phyloP scores from a whole-genome alignment of 2,329 filamentous ascomycete genomes.

The Leptographium flavum region DNA sequence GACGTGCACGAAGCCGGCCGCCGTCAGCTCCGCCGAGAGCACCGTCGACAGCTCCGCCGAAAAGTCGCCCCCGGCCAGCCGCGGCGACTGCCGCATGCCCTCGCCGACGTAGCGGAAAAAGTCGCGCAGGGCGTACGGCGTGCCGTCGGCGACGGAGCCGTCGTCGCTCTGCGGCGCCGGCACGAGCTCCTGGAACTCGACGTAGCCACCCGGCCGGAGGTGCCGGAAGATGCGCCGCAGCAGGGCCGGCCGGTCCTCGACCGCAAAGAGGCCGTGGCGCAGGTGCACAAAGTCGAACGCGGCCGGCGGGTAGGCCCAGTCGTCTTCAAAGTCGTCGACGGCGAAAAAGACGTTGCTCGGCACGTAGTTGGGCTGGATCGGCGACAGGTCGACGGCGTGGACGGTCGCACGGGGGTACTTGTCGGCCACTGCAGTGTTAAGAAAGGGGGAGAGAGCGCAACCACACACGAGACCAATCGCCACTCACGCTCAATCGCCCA shows the following conservation, averaged over 20 bases:
- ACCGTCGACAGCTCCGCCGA: neutral
- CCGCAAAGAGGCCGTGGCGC: conserved; percentile 29
- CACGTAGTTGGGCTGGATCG: conserved; percentile 36
- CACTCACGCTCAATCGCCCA: conserved; percentile 36
- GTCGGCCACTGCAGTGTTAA: conserved; percentile 27
- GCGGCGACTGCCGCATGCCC: conserved; percentile 14
- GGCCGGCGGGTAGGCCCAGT: conserved; percentile 31
- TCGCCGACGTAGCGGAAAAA: conserved; percentile 26
- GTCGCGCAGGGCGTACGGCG: conserved; percentile 31
- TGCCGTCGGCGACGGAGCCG: conserved; percentile 21
- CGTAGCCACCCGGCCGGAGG: conserved; percentile 35
- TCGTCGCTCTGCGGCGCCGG: conserved; percentile 30
- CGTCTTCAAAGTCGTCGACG: conserved; percentile 37
- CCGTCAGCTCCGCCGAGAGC: conserved; percentile 21
- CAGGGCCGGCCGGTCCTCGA: conserved; percentile 26
- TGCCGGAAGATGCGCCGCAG: conserved; percentile 29
- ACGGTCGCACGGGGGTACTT: conserved; percentile 28
- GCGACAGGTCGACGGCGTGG: conserved; percentile 35
- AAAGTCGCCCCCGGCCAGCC: conserved; percentile 6
- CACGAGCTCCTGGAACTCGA: conserved; percentile 34
- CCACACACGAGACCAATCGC: neutral
- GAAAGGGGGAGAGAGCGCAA: neutral
- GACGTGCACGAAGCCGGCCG: conserved; percentile 28
- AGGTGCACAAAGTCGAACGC: conserved; percentile 35
- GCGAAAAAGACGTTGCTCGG: conserved; percentile 36